Base-by-base conservation (phyloP, 179 eudicot genomes). In the Nepenthes alata region DNA sequence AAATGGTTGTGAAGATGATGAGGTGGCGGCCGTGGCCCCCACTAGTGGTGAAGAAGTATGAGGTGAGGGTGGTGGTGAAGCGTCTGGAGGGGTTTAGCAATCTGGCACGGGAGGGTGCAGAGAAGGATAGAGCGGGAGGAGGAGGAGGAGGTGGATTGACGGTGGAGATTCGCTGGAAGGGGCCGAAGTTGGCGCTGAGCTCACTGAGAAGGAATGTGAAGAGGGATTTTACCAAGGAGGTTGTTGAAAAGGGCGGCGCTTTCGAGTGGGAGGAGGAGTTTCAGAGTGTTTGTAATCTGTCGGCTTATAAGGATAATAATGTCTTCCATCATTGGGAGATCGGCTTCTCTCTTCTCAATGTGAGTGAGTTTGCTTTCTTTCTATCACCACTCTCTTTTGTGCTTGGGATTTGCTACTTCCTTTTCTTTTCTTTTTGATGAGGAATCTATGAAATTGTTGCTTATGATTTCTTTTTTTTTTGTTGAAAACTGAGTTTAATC, bases 1-100 rank as follows among this genome's bases (percentile, higher is more conserved):
- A 64, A 25, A 81, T 78, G 97, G 97, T 78, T 77, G 95, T 81
- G 75, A 89, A 85, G 76, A 83, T 89, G 86, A 89, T 89, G 84
- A 81, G 72, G 62, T 87, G 97, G 96, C 57, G 91, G 58, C 97
- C 97, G 12, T 86, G 94, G 95, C 91, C 91, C 48, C 89, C 95
- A 6, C 77, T 81, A 49, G 16, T 64, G 44, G 67, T 91, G n/a
- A 87, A 55, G 41, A 89, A 89, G 68, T 89, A 55, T 57, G 84
- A 83, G 71, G 97, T 89, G 41, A 84, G 69, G 49, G 57, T 89
- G 15, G 59, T 65, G 14, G 79, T 89, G 12, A 38, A 53, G 62
- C 72, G 77, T 15, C 62, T 89, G 2, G 78, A 83, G 37, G 82
- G 90, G 25, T 64, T 7, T 55, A 41, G 45, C 45, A 67, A 65